These are phyloP conservation scores for Helicostylum pulchrum DNA, from an alignment of 192 early-diverging fungal species.

Conservation along the genomic window DNA sequence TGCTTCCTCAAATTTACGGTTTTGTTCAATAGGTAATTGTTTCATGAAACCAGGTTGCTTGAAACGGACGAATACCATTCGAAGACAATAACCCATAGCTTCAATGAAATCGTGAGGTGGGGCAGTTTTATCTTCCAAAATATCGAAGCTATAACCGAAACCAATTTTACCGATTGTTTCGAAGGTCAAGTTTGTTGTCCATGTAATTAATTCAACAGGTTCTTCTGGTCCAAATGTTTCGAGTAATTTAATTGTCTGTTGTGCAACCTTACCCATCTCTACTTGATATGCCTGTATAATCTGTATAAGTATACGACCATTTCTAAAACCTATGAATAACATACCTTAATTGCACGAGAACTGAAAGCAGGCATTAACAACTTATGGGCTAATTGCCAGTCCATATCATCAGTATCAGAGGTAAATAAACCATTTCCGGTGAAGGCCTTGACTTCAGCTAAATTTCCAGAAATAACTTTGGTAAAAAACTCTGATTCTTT, in stretches of 20 bases:
- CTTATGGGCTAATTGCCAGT: slow-evolving; percentile 58
- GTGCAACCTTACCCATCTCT: slow-evolving; percentile 44
- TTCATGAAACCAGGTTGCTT: slow-evolving; percentile 40
- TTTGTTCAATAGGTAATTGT: slow-evolving; percentile 41
- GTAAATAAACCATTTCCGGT: slow-evolving; percentile 54
- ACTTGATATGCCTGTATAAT: slow-evolving; percentile 32
- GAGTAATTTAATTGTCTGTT: slow-evolving; percentile 30
- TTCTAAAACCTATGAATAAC: background rate
- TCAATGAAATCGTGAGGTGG: slow-evolving; percentile 25
- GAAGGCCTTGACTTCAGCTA: slow-evolving; percentile 43
- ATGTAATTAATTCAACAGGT: slow-evolving; percentile 37
- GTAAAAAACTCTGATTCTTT: slow-evolving; percentile 52
- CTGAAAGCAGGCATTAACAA: slow-evolving; percentile 57
- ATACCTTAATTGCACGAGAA: slow-evolving; percentile 38
- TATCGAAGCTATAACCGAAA: slow-evolving; percentile 50
- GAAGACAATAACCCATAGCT: slow-evolving; percentile 38
- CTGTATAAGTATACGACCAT: slow-evolving; percentile 31
- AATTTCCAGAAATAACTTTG: slow-evolving; percentile 35
- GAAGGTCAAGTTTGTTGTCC: slow-evolving; percentile 57
- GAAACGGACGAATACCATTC: slow-evolving; percentile 31
- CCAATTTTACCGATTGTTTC: slow-evolving; percentile 53
- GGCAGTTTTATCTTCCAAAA: slow-evolving; percentile 15
- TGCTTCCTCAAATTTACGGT: slow-evolving; percentile 37
- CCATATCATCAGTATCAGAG: slow-evolving; percentile 41
- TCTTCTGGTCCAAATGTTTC: slow-evolving; percentile 28